Evolutionary conservation across 139 green algal genomes (phyloP).

Genomic region (Coccomyxa sp.): DNA sequence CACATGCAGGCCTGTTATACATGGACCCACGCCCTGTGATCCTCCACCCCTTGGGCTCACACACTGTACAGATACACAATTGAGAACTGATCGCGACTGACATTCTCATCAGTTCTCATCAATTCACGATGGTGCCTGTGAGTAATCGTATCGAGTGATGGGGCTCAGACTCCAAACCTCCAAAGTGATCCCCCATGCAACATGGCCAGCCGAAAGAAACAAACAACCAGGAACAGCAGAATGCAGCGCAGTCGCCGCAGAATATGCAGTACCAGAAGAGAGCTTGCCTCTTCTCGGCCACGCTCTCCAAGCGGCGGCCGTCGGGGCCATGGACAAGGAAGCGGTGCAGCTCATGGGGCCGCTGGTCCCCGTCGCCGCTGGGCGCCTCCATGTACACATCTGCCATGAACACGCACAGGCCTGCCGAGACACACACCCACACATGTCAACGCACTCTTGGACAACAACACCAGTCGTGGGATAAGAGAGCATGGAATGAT

Average conservation of each 20-base stretch:
- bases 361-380: conserved; percentile 3
- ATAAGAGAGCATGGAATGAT: neutral
- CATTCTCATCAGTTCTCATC: neutral
- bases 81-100: too few relatives aligned
- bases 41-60: neutral
- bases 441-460: neutral
- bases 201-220: too few relatives aligned
- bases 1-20: neutral
- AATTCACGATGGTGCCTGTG: neutral
- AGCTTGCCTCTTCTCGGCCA: conserved; percentile 14
- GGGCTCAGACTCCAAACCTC: too few relatives aligned
- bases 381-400: conserved; percentile 41
- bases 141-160: too few relatives aligned
- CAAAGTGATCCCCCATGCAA: too few relatives aligned
- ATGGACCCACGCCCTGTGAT: neutral
- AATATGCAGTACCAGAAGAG: neutral
- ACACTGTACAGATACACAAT: too few relatives aligned
- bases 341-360: conserved; percentile 43
- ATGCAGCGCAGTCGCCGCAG: neutral
- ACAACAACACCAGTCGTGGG: neutral
- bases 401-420: conserved; percentile 37
- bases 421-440: neutral
- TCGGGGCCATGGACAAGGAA: conserved; percentile 42
- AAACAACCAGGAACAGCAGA: too few relatives aligned
- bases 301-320: conserved; percentile 7